Base-by-base conservation (phyloP, 768 basidiomycete genomes). In the Suillus luteus region DNA sequence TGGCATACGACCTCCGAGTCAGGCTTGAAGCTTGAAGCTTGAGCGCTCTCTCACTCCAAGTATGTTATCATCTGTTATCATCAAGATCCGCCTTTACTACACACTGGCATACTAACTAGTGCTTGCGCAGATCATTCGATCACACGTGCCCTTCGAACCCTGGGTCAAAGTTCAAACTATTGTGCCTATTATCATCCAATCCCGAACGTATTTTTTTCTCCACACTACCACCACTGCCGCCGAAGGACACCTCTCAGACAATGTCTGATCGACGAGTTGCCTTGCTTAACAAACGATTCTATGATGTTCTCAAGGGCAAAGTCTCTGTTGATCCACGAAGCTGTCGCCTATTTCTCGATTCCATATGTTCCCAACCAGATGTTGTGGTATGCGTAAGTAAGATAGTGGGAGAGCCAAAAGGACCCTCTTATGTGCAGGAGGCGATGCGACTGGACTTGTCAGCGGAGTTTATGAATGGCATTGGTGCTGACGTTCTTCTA, bases 291-390 rank as follows among this genome's bases (percentile, higher is more conserved):
- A 78, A 75, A 60, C 59, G 69, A 38, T 72, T 80, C 40, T 48
- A 74, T 33, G 15, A 60, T 17, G 66, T 79, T 38, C 41, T 78
- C 15, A 49, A 54, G 24, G 78, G 76, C 17, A 63, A 66, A 49
- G 44, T 54, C 5, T 8, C 15, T 0, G 24, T 81, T 3, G 60
- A 68, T 0, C 35, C 65, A 14, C 59, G 63, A 19, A 77, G 74
- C 46, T 49, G 63, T 11, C 17, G 52, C 5, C 72, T 72, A 1
- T 83, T 83, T 64, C 68, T 84, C 11, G 81, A 84, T 59, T 79
- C 78, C 0, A 69, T 83, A n/a, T 81, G 72, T 68, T 65, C 68
- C 19, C 77, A 79, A 58, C 66, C 70, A 6, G 78, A 82, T 41
- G 65, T 76, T 3, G 64, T 70, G 1, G 62, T 64, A 0, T 80